Evolutionary conservation across 1,139 yeast species (phyloP), one percentile per base, ranked within the genome.

Genomic region (Yamadazyma atlantica): DNA sequence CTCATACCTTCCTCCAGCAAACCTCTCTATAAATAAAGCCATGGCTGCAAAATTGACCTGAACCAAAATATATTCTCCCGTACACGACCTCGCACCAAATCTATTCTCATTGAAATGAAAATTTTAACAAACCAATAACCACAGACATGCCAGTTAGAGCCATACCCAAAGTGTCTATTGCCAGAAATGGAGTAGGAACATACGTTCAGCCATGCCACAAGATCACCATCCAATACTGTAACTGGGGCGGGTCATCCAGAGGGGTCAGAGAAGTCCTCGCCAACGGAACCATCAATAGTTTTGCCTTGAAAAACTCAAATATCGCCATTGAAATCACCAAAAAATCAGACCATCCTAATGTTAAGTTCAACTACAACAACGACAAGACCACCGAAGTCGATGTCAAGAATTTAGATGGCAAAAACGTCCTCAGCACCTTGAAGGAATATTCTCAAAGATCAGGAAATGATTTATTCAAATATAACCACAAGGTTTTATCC

Each of bases 231-330:
- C 82, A 85, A 44, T 89, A 82, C 64, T 87, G 96, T 67, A 87
- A 89, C 70, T 85, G 94, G 85, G 97, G 97, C 35, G 98, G 97
- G 14, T 85, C 96, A 4, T 90, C 97, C 1, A 72, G 73, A 38
- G 97, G 97, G 4, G 75, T 88, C 65, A 72, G 90, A 48, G 80
- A 85, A 40, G 76, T 86, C 48, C 66, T 92, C 40, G 65, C 73
- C 32, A 64, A 68, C 16, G 73, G 75, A 29, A 68, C 80, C 44
- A 64, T 90, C 32, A 69, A 78, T 46, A 51, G 68, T 19, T 63
- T 85, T 43, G 94, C 96, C 4, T 48, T 60, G 13, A 53, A 64
- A 37, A 72, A 85, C 57, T 81, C 87, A 33, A 75, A 78, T 44
- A 78, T 88, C 34, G 84, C 84, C 58, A 85, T 90, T 56, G 82